Base-by-base conservation (phyloP, 2,329 filamentous ascomycete species). In the Pyrenochaeta sp. region DNA sequence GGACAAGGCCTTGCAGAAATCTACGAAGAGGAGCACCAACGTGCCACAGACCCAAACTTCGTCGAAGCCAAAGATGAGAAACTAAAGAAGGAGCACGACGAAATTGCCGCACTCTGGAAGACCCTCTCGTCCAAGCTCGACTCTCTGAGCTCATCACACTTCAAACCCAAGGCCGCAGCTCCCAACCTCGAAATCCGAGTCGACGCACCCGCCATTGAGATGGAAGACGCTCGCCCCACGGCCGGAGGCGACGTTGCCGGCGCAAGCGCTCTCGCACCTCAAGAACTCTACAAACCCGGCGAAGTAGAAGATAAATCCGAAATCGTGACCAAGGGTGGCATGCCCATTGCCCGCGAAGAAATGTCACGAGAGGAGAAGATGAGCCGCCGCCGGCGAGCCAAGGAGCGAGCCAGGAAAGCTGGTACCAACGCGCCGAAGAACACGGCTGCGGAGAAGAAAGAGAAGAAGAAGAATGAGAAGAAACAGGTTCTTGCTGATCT, bases 171-270 rank as follows among this genome's bases (percentile, higher is more conserved):
- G 75, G 86, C 89, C 8, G 81, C 87, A 2, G 87, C 87, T 37
- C 84, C 90, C n/a, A 83, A 84, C 31, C 83, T 99, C 51, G 92
- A 89, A 29, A 88, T 96, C 41, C 87, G 96, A 22, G 82, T 90
- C 18, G 93, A 97, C 72, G 89, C 94, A 3, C 90, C 92, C n/a
- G 90, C 89, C 3, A 86, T 97, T 54, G 81, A 83, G 56, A 96
- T 97, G 88, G 94, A 99, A 76, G 94, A 99, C 66, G 93, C 91
- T 1, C 88, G 96, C 61, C 93, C 94, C 6, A 87, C 88, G 11
- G 90, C 87, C 1, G 88, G 89, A 29, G 85, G 86, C 63, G 89
- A 88, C 28, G 83, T 91, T 45, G 79, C 80, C 10, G 84, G 84
- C 18, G 71, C 69, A 21, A 89, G 86, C 63, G 88, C 88, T 77